phyloP scores from a whole-genome alignment of 202 grass and related monocot genomes.

The Saccharum hybrid region DNA sequence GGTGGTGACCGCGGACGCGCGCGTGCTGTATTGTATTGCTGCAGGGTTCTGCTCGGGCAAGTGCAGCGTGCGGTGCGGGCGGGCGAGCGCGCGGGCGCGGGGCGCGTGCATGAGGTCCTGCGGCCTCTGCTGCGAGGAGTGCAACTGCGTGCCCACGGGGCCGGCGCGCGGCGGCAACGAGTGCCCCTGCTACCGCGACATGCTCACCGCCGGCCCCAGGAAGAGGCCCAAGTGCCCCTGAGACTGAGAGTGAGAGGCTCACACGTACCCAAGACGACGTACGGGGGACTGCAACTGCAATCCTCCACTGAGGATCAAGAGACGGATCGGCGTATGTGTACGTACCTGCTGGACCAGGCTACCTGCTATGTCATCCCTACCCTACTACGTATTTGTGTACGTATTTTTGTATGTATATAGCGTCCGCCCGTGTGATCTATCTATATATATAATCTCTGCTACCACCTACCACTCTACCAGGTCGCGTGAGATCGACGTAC shows the following conservation, averaged over 20 bases:
- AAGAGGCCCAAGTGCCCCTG: constrained; percentile 84
- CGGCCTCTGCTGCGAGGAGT: constrained; percentile 75
- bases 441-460: too few species aligned
- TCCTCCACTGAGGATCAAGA: too few species aligned
- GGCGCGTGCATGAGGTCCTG: constrained; percentile 66
- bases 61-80: constrained; percentile 71
- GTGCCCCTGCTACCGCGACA: constrained; percentile 91
- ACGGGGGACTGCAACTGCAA: too few species aligned
- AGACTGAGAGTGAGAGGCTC: not conserved
- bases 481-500: not conserved
- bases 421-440: too few species aligned
- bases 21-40: not conserved
- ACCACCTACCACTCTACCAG: too few species aligned
- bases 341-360: too few species aligned
- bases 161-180: constrained; percentile 56
- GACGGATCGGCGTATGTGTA: not conserved
- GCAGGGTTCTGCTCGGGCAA: constrained; percentile 68
- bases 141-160: constrained; percentile 78
- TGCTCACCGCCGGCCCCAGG: constrained; percentile 61
- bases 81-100: constrained; percentile 46
- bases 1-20: not conserved
- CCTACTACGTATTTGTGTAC: too few species aligned
- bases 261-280: too few species aligned
- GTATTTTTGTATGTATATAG: not conserved
- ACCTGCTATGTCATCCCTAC: not conserved